Evolutionary conservation across 345 rosid genomes (phyloP), one percentile per base, ranked within the genome.

Genomic region (Erodium maritimum): DNA sequence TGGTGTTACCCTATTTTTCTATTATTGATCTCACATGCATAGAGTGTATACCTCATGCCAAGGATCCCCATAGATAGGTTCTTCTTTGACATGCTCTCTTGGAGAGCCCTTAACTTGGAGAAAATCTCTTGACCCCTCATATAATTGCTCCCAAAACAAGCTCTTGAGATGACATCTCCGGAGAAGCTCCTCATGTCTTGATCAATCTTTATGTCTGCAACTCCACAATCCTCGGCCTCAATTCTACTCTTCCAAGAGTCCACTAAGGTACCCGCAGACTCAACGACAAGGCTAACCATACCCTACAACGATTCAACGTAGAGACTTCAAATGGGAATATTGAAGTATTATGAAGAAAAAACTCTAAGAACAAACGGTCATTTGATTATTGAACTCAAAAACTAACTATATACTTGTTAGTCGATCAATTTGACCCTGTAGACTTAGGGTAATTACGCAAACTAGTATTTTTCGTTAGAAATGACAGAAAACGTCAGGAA

Each of bases 141-240:
- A 25, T 23, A 60, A 60, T 23, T 66, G 64, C 70, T 66, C 33
- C 69, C 65, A 16, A 61, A 66, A 53, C 70, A 67, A 13, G 61
- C 71, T 57, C 50, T 29, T 2, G 70, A 61, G 19, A 67, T 67
- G 21, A 67, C 57, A 21, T 67, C 70, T 7, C 65, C 70, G 25
- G 57, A 67, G 60, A 67, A 67, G 21, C 61, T 54, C 37, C 70
- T 67, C 70, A 56, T 61, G 65, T 50, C 53, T 21, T 50, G 37
- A n/a, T 67, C 70, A 52, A 61, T 67, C 29, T 24, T 67, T 51
- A 67, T 45, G 7, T 46, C 61, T 20, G 56, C 34, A 23, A 10
- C 51, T 24, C 63, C 59, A 5, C 34, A n/a, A n/a, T n/a, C 61
- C 8, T 50, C 37, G 1, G 34, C 21, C 55, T 60, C 65, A 1